Evolutionary conservation across 768 basidiomycete species (phyloP).

Genomic region (Mycena rosella): DNA sequence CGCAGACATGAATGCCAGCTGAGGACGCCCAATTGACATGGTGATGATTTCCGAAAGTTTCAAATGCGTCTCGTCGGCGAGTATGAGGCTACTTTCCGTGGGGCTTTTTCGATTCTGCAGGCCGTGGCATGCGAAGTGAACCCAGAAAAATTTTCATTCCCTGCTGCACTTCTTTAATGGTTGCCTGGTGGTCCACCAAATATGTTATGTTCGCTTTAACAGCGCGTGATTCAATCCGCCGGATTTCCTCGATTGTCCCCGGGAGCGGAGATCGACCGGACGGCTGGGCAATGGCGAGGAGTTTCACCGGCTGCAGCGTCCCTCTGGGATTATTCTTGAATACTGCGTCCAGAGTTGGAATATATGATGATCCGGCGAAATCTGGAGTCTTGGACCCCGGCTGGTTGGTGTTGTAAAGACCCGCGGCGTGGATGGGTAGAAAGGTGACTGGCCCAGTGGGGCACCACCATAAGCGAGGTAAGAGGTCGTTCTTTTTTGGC

Average conservation of each 20-base stretch:
- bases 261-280: conserved; percentile 9
- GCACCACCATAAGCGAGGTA: conserved; percentile 44
- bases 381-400: conserved; percentile 14
- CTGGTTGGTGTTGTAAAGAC: conserved; percentile 33
- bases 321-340: neutral
- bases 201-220: neutral
- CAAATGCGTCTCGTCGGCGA: conserved; percentile 20
- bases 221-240: neutral
- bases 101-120: conserved; percentile 38
- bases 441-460: conserved; percentile 46
- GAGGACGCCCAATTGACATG: conserved; percentile 28
- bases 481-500: neutral
- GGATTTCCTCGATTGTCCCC: neutral
- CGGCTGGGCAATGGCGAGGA: conserved; percentile 2
- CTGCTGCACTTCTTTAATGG: conserved; percentile 14
- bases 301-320: neutral
- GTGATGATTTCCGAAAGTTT: conserved; percentile 17
- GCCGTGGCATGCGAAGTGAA: conserved; percentile 47
- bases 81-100: conserved; percentile 29
- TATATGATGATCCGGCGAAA: conserved; percentile 31
- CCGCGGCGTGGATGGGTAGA: conserved; percentile 54
- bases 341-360: neutral
- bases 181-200: conserved; percentile 14
- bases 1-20: conserved; percentile 51
- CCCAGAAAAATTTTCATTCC: conserved; percentile 20